Evolutionary conservation across 2,329 filamentous ascomycete genomes (phyloP).

Genomic region (Fusarium nodosum): DNA sequence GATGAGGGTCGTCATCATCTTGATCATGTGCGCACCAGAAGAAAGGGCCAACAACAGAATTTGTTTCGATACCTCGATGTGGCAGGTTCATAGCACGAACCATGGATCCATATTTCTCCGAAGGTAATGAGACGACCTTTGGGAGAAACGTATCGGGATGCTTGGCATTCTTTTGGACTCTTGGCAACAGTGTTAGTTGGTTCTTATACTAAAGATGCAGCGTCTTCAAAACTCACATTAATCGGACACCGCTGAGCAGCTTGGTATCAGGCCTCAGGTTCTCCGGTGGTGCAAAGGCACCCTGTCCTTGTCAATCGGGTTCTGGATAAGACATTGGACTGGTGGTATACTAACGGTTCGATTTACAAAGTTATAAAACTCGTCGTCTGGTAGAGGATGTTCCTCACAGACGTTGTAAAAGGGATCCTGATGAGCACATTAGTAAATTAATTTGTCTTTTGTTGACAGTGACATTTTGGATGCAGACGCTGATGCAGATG

Average conservation of each 20-base stretch:
- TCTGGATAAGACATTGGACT: neutral
- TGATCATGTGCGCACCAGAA: conserved; percentile 72
- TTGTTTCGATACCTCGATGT: conserved; percentile 69
- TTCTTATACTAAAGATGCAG: neutral
- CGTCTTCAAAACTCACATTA: conserved; percentile 62
- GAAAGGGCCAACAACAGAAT: conserved; percentile 71
- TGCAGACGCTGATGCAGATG: neutral
- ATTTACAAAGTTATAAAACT: conserved; percentile 70
- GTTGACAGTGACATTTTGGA: neutral
- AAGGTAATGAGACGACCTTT: conserved; percentile 66
- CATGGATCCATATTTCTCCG: conserved; percentile 68
- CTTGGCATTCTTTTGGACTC: conserved; percentile 68
- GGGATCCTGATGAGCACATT: conserved; percentile 59
- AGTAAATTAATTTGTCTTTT: conserved; percentile 9
- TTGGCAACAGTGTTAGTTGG: conserved; percentile 47
- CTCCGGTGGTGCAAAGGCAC: conserved; percentile 64
- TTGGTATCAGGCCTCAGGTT: conserved; percentile 59
- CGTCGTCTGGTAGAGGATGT: conserved; percentile 65
- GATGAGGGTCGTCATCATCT: conserved; percentile 67
- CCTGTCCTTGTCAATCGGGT: conserved; percentile 55
- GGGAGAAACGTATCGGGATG: conserved; percentile 71
- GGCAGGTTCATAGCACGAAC: conserved; percentile 67
- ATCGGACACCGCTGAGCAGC: conserved; percentile 65
- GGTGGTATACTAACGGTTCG: conserved; percentile 56
- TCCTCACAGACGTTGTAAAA: conserved; percentile 65